Base-by-base conservation (phyloP, 2,329 filamentous ascomycete species). In the Hypoxylon sp. region DNA sequence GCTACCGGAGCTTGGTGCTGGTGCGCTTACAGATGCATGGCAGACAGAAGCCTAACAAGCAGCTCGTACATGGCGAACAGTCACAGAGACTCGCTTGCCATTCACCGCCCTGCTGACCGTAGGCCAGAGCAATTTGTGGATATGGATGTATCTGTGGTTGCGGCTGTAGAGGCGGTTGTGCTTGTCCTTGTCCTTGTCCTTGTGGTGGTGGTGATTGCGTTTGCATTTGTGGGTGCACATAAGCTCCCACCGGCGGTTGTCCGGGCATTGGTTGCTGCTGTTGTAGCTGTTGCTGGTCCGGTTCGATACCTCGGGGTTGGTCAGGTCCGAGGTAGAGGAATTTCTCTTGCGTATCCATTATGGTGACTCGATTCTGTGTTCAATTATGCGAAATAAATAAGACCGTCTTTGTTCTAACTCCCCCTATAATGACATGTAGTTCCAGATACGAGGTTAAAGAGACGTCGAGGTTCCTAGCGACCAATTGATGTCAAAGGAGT, bases 51-150 rank as follows among this genome's bases (percentile, higher is more conserved):
- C 67, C 69, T 36, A 76, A 63, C 32, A 76, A 56, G 60, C 75
- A 79, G 17, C 73, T 73, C 2, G 72, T 68, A 53, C 73, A 76
- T 7, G 75, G 75, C 25, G 69, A 62, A 66, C 76, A 79, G 51
- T 68, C 53, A 68, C 75, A 78, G 7, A 79, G 70, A 2, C 70
- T 68, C 19, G 71, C 65, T 45, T 78, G 76, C 75, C 75, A 78
- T 60, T 75, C 65, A 56, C 73, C 75, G 48, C 69, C 72, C 48
- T 72, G 68, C 51, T 74, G 69, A 48, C 70, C 74, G 28, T 69
- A 69, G 13, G 69, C 65, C 28, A 68, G 28, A 30, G 28, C 28
- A 30, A 30, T 9, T 9, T 30, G 60, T n/a, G 65, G 71, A 21
- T 50, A 14, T 55, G 60, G 43, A 3, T 51, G 56, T 34, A 28